Evolutionary conservation across 208 protist genomes (phyloP), one percentile per base, ranked within the genome.

Genomic region (Leishmania major): DNA sequence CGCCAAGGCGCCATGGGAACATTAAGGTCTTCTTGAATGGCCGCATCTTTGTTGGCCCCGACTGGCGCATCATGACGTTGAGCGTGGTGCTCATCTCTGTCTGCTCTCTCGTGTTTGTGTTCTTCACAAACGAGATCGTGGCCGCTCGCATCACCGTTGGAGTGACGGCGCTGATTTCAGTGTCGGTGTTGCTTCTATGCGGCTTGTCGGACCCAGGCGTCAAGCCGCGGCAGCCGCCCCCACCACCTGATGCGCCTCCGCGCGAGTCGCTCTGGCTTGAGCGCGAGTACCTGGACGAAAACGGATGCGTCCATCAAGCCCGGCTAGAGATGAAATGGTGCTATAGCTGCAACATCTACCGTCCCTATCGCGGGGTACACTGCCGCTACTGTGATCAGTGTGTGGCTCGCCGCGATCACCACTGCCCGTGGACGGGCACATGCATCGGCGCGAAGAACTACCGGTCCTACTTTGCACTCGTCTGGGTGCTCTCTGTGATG

Each of bases 401-500:
- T 67, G 91, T 98, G 13, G 60, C 81, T 5, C 91, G 95, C 11
- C 87, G 96, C n/a, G 96, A 98, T 81, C 96, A 98, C 82, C 96
- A 98, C 87, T 98, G 96, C 75, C 94, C 95, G 69, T 98, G 96
- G 95, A 95, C 93, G 0, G 96, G 96, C 10, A 96, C 89, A 28
- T 98, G 95, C 87, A 93, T 98, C 35, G 96, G 95, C 6, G 88
- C 86, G n/a, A 80, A 82, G 55, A 98, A 98, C 84, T 98, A 98
- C 84, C 78, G 78, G 11, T 89, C 81, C 31, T 98, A 96, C 83
- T 94, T 93, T 53, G 72, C 77, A 11, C 81, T 96, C 17, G 83
- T 97, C 25, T 96, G 91, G 92, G 57, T 67, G n/a, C 71, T 89
- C 22, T 85, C 89, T 7, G 57, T 85, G 8, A 80, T 93, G 43